Evolutionary conservation across 2,329 filamentous ascomycete genomes (phyloP).

Genomic region (Magnaporthiopsis rhizophila): DNA sequence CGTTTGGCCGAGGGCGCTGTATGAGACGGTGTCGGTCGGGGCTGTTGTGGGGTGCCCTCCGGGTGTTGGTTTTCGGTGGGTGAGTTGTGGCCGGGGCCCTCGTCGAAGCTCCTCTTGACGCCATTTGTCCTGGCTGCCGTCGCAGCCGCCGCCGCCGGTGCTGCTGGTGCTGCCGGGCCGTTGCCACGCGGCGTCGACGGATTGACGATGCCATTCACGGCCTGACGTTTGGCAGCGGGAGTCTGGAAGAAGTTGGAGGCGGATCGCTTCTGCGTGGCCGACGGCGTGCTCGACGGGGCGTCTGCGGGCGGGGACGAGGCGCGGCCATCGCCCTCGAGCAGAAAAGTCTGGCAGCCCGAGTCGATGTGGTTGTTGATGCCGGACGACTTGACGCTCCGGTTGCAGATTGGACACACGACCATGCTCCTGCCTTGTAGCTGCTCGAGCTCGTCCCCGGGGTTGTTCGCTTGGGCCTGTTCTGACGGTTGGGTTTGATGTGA

Average conservation of each 20-base stretch:
- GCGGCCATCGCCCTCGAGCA: slow-evolving; percentile 43
- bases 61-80: slow-evolving; percentile 9
- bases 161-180: slow-evolving; percentile 14
- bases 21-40: slow-evolving; percentile 16
- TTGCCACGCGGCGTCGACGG: slow-evolving; percentile 26
- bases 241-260: slow-evolving; percentile 54
- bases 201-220: slow-evolving; percentile 19
- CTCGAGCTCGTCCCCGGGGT: neutral
- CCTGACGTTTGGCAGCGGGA: slow-evolving; percentile 48
- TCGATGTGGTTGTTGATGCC: slow-evolving; percentile 91
- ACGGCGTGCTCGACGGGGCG: slow-evolving; percentile 20
- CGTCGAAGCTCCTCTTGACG: slow-evolving; percentile 45
- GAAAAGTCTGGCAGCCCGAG: slow-evolving; percentile 63
- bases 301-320: slow-evolving; percentile 20
- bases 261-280: slow-evolving; percentile 43
- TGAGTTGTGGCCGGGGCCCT: slow-evolving; percentile 36
- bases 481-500: neutral
- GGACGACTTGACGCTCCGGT: slow-evolving; percentile 59
- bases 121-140: slow-evolving; percentile 23
- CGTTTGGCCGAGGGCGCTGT: slow-evolving; percentile 49
- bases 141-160: slow-evolving; percentile 11
- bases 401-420: slow-evolving; percentile 77
- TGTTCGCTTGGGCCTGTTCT: neutral
- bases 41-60: slow-evolving; percentile 10
- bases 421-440: slow-evolving; percentile 17